Base-by-base conservation (phyloP, 2,329 filamentous ascomycete species). In the Aspergillus spinulosporus region DNA sequence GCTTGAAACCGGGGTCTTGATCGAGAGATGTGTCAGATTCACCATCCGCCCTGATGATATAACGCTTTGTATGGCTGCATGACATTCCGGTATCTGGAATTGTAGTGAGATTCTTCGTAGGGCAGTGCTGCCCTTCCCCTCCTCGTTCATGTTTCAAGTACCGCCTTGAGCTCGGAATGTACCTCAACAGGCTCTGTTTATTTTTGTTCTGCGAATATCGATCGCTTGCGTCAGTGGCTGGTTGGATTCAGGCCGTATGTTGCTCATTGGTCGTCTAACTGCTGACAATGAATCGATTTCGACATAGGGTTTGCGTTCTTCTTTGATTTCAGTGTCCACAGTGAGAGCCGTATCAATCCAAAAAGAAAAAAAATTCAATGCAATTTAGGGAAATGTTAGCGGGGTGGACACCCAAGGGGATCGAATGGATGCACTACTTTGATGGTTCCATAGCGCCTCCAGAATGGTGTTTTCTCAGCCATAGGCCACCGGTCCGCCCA, bases 61-160 rank as follows among this genome's bases (percentile, higher is more conserved):
- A 64, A 66, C 7, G 21, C 55, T n/a, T 57, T 60, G 11, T 9
- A 11, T 15, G 21, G 21, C 46, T 12, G 31, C 15, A 12, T 12
- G 34, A n/a, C 11, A 26, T 32, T 36, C 32, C 15, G 4, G 9
- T 15, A 37, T 37, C 29, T 39, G 15, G 15, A 5, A 21, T 14
- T 37, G 8, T 11, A 37, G n/a, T 37, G n/a, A 37, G 6, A 12
- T 12, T 37, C 52, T 21, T 31, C 29, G 43, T 58, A 63, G 1
- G 37, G 50, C 7, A 58, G 61, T 6, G 5, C 3, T n/a, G 43
- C 14, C 4, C 26, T n/a, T 2, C 59, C 55, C 46, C 7, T 21
- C 21, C 21, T 37, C 42, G 36, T 63, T 53, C 59, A 62, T 26
- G 58, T 54, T 11, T 63, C 49, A 12, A 64, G 46, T 3, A 58